These are phyloP conservation scores for Zygosaccharomyces bailii DNA, from an alignment of 805 yeast species.

Conservation along the genomic window DNA sequence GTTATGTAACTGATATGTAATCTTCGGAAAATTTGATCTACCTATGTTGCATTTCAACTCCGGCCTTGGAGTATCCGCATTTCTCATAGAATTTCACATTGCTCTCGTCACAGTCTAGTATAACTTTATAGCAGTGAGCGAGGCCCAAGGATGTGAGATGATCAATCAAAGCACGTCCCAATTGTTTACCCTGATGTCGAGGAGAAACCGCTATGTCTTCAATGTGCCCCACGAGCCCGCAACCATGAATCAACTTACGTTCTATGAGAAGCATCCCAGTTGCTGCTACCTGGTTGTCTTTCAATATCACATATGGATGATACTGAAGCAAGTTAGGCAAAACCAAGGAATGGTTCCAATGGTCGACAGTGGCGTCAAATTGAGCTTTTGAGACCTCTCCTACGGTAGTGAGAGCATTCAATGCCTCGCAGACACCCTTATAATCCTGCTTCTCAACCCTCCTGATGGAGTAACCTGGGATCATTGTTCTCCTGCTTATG, in stretches of 20 bases:
- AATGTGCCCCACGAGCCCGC: constrained; percentile 87
- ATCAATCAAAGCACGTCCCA: constrained; percentile 68
- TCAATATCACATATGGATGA: constrained; percentile 65
- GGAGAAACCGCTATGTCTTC: constrained; percentile 85
- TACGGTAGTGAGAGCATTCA: constrained; percentile 74
- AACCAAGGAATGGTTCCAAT: constrained; percentile 50
- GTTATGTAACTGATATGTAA: constrained; percentile 19
- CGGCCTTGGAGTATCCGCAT: constrained; percentile 70
- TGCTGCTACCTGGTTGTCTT: constrained; percentile 59
- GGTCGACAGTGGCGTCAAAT: constrained; percentile 50
- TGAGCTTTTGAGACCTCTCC: constrained; percentile 58
- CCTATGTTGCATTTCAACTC: constrained; percentile 64
- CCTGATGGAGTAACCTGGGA: constrained; percentile 64
- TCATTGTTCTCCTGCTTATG: constrained; percentile 6
- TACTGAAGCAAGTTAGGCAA: constrained; percentile 45
- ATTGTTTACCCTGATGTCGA: constrained; percentile 75
- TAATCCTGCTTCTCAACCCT: constrained; percentile 54
- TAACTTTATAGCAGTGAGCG: constrained; percentile 79
- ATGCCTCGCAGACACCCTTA: constrained; percentile 55
- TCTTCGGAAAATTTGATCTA: constrained; percentile 1
- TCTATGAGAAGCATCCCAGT: constrained; percentile 82
- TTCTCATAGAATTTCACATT: constrained; percentile 85
- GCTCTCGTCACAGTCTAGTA: constrained; percentile 81
- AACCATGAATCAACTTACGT: constrained; percentile 74
- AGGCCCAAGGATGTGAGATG: constrained; percentile 59